Conservation (phyloP, 2,329 filamentous ascomycete species). For the Alternaria sp. region DNA sequence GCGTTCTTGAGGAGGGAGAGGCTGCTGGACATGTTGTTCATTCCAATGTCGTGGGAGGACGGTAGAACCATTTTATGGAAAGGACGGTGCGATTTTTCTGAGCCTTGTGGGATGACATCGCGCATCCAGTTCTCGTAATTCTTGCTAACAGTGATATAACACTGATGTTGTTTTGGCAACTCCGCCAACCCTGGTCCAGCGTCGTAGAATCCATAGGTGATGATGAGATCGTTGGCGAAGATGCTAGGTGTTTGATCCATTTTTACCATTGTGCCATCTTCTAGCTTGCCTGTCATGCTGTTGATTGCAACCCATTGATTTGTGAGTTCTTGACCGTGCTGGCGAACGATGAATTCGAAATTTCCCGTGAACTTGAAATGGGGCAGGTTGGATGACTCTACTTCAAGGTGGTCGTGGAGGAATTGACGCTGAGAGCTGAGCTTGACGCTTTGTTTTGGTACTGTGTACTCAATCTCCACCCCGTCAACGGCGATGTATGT, state of each 20-base stretch:
- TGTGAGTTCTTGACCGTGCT: conserved; percentile 52
- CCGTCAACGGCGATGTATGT: conserved; percentile 50
- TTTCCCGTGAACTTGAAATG: conserved; percentile 57
- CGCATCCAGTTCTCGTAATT: conserved; percentile 59
- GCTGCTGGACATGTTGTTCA: conserved; percentile 61
- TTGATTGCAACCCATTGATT: conserved; percentile 60
- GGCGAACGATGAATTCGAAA: conserved; percentile 55
- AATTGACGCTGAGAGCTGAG: conserved; percentile 49
- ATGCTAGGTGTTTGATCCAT: conserved; percentile 44
- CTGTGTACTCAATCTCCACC: conserved; percentile 56
- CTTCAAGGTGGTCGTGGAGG: conserved; percentile 55
- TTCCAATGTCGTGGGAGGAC: conserved; percentile 60
- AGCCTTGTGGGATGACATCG: conserved; percentile 52
- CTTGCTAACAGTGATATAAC: conserved; percentile 55
- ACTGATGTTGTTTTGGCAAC: conserved; percentile 56
- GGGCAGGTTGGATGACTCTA: conserved; percentile 56
- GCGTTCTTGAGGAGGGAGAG: conserved; percentile 52
- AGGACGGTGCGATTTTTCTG: conserved; percentile 51
- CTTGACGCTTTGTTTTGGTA: conserved; percentile 51
- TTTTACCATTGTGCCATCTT: conserved; percentile 51
- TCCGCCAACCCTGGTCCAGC: conserved; percentile 56
- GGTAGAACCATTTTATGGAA: conserved; percentile 59
- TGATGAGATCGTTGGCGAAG: conserved; percentile 49
- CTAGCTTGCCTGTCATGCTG: conserved; percentile 55
- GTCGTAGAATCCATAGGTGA: conserved; percentile 61